Percentiles rank a stretch among this genome's conserved stretches.
Evolutionary conservation across 805 yeast species (phyloP).

Genomic region (Isabelozyma rhagii): DNA sequence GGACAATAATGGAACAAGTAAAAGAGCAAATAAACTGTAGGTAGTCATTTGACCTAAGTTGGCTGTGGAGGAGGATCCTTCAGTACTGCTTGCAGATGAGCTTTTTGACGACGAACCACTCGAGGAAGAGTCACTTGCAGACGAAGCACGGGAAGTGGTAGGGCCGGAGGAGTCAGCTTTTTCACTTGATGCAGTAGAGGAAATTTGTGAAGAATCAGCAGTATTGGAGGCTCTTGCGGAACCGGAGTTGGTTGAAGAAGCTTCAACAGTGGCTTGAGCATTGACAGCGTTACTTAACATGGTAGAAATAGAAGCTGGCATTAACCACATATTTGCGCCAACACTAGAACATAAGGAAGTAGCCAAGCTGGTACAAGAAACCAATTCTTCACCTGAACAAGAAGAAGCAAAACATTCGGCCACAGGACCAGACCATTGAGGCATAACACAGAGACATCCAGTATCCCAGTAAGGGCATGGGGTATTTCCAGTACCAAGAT

Average conservation of each 20-base stretch:
- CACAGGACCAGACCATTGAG: slow-evolving; percentile 43
- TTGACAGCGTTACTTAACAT: slow-evolving; percentile 19
- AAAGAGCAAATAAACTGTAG: not conserved
- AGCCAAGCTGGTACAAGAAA: slow-evolving; percentile 23
- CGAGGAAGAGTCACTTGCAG: not conserved
- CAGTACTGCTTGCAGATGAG: not conserved
- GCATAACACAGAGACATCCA: slow-evolving; percentile 49
- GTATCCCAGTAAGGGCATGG: slow-evolving; percentile 55
- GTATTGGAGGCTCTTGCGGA: not conserved
- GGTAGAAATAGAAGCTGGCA: slow-evolving; percentile 41
- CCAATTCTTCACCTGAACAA: slow-evolving; percentile 31
- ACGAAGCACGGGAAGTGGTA: not conserved
- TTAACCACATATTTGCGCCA: slow-evolving; percentile 43
- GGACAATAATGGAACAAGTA: not conserved
- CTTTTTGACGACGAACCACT: not conserved
- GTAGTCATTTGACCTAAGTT: not conserved
- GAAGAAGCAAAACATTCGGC: slow-evolving; percentile 39
- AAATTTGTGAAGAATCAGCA: not conserved
- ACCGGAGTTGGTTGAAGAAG: not conserved
- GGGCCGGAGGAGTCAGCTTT: not conserved
- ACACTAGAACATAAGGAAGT: slow-evolving; percentile 37
- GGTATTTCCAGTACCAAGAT: slow-evolving; percentile 34
- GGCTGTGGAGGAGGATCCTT: not conserved
- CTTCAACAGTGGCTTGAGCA: not conserved
- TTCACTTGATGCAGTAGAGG: not conserved